phyloP scores from a whole-genome alignment of 179 eudicot species.

The Drosera spatulata region DNA sequence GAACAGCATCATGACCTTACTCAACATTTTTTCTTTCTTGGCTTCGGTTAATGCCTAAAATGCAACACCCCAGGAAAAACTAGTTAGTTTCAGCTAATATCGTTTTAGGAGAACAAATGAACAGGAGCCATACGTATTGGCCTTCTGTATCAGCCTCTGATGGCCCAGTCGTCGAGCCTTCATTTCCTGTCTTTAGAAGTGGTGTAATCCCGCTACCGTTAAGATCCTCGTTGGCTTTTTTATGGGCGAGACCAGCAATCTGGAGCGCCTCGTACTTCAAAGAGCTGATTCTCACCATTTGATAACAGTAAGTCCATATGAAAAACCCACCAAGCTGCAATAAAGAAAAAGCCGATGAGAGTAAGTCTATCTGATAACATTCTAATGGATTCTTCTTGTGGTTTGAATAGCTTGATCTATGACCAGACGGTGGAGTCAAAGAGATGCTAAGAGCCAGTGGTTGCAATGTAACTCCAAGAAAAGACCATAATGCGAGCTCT shows the following conservation, averaged over 20 bases:
- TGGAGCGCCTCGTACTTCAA: conserved; percentile 22
- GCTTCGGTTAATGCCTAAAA: neutral
- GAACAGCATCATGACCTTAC: conserved; percentile 21
- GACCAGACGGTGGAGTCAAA: no score
- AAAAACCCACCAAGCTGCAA: conserved; percentile 68
- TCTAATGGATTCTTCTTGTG: neutral
- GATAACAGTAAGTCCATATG: conserved; percentile 86
- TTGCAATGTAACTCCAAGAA: no score
- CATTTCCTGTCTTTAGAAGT: conserved; percentile 36
- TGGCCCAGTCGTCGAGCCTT: conserved; percentile 18
- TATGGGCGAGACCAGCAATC: conserved; percentile 14
- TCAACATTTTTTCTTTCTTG: conserved; percentile 16
- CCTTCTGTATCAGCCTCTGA: conserved; percentile 18
- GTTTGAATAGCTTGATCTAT: neutral
- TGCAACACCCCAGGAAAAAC: neutral
- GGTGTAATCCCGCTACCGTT: conserved; percentile 38
- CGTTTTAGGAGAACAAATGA: neutral
- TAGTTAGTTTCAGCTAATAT: neutral
- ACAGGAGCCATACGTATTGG: conserved; percentile 21
- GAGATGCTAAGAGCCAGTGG: no score
- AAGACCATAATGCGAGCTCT: no score
- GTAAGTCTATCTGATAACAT: neutral
- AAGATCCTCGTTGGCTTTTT: conserved; percentile 48
- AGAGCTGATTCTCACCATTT: conserved; percentile 46
- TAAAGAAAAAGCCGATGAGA: neutral